These are phyloP conservation scores for Suillus fuscotomentosus DNA, from an alignment of 768 basidiomycete genomes.

Conservation along the genomic window DNA sequence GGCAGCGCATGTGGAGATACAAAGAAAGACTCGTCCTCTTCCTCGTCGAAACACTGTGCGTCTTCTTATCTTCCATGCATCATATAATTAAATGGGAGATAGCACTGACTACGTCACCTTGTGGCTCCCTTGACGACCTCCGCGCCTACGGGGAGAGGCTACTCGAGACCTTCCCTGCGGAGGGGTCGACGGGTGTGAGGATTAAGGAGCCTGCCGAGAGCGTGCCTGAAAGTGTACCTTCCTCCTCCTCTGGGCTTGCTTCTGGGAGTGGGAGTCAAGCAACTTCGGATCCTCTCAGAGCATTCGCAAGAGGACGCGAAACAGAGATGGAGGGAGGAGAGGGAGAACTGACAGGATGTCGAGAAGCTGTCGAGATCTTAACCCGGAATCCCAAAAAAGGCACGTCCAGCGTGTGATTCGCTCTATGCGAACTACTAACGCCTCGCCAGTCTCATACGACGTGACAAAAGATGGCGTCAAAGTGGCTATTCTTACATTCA, in stretches of 20 bases:
- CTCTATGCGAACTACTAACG: neutral
- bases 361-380: conserved; percentile 88
- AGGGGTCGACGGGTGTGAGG: conserved; percentile 21
- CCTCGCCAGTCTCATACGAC: conserved; percentile 77
- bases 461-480: conserved; percentile 90
- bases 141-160: conserved; percentile 52
- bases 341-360: conserved; percentile 51
- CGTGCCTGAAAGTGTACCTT: conserved; percentile 16
- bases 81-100: conserved; percentile 1
- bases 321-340: conserved; percentile 39
- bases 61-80: neutral
- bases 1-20: neutral
- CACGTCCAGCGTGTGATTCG: conserved; percentile 30
- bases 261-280: neutral
- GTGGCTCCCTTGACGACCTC: conserved; percentile 44
- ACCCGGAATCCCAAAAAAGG: conserved; percentile 90
- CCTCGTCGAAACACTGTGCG: conserved; percentile 13
- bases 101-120: conserved; percentile 5
- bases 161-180: conserved; percentile 44
- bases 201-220: conserved; percentile 27
- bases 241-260: neutral
- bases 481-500: conserved; percentile 89
- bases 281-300: neutral
- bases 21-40: neutral
- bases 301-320: conserved; percentile 11